phyloP scores from a whole-genome alignment of 2,329 filamentous ascomycete species.

The Onygenales sp. region DNA sequence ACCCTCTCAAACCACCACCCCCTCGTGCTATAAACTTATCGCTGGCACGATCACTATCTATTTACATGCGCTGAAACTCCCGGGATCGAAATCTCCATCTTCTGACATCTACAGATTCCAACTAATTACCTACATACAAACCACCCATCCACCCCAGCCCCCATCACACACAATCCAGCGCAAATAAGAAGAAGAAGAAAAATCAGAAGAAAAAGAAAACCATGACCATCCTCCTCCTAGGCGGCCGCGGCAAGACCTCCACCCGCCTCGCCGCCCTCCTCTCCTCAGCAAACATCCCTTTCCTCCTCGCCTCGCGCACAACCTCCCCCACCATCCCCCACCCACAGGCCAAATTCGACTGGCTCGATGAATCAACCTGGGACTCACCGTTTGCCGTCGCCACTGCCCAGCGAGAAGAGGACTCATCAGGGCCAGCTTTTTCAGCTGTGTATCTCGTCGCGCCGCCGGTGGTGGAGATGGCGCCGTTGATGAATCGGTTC shows the following conservation, averaged over 20 bases:
- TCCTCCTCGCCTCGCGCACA: conserved; percentile 5
- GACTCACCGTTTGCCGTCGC: conserved; percentile 1
- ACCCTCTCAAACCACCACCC: too few species aligned
- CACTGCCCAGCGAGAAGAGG: not conserved
- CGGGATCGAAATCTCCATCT: too few species aligned
- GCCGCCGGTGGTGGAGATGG: conserved; percentile 24
- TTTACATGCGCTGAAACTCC: too few species aligned
- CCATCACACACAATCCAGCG: not conserved
- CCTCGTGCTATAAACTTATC: too few species aligned
- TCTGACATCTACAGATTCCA: too few species aligned
- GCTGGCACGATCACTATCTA: too few species aligned
- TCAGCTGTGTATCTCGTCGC: conserved; percentile 35
- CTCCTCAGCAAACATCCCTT: not conserved
- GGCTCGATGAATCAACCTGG: conserved; percentile 6
- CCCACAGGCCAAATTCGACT: conserved; percentile 5
- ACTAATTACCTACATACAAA: too few species aligned
- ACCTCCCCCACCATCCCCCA: not conserved
- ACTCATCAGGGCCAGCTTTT: not conserved
- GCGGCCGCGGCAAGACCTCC: conserved; percentile 6
- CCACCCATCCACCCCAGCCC: not conserved
- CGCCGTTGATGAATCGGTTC: conserved; percentile 30
- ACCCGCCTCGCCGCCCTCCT: conserved; percentile 4
- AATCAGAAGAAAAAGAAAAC: not conserved
- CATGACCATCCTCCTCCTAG: conserved; percentile 8
- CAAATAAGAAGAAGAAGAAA: not conserved